These are phyloP conservation scores for Colletotrichum aenigma DNA, from an alignment of 2,329 filamentous ascomycete species.

Conservation along the genomic window DNA sequence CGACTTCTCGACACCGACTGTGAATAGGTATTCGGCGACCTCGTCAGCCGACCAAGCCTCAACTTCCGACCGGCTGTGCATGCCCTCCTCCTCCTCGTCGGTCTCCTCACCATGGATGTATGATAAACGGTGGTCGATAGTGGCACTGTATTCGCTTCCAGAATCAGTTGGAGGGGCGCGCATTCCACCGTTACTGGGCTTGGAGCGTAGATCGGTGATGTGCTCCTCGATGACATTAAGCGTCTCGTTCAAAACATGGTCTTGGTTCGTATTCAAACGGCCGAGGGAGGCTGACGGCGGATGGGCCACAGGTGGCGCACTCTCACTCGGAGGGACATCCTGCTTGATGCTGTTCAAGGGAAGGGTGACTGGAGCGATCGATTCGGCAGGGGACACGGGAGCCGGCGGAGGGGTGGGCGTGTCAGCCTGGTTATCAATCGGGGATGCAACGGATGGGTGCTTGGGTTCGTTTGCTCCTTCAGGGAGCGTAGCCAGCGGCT, in stretches of 20 bases:
- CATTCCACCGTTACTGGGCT: constrained; percentile 55
- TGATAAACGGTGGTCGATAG: constrained; percentile 77
- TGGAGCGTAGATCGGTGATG: constrained; percentile 80
- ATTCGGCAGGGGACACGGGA: constrained; percentile 30
- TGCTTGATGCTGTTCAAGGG: constrained; percentile 46
- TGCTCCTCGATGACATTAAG: constrained; percentile 97
- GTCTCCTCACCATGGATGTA: constrained; percentile 96
- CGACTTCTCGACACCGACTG: constrained; percentile 80
- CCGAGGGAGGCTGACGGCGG: constrained; percentile 23
- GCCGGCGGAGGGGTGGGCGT: constrained; percentile 17
- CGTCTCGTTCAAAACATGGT: constrained; percentile 90
- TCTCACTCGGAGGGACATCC: constrained; percentile 28
- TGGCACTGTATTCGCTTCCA: constrained; percentile 87
- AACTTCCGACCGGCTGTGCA: constrained; percentile 75
- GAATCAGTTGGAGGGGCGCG: constrained; percentile 71
- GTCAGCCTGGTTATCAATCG: neutral
- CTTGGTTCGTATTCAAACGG: constrained; percentile 52
- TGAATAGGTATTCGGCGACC: constrained; percentile 89
- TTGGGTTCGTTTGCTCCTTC: constrained; percentile 32
- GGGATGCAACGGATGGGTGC: constrained; percentile 9
- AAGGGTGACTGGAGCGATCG: constrained; percentile 38
- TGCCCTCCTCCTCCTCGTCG: constrained; percentile 83
- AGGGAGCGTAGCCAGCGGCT: constrained; percentile 32
- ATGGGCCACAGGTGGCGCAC: constrained; percentile 41
- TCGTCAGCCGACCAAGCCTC: constrained; percentile 79